Conservation (phyloP, 257 asterid species). For the Buddleja alternifolia region DNA sequence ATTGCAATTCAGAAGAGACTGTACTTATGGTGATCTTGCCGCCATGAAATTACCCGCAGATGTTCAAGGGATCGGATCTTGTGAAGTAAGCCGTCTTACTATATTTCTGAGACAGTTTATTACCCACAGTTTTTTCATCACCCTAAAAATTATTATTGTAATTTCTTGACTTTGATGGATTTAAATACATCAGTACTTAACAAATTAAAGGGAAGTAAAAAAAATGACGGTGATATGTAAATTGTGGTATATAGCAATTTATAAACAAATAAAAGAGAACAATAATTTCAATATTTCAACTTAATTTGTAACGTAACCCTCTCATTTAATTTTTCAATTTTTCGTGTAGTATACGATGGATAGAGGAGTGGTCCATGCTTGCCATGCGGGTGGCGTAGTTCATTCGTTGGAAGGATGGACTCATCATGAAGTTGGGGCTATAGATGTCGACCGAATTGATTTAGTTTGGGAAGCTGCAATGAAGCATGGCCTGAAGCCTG, state of each 20-base stretch:
- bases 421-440: constrained; percentile 92
- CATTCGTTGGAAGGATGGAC: constrained; percentile 85
- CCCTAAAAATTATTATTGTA: no score
- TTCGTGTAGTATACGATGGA: constrained; percentile 78
- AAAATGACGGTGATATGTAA: no score
- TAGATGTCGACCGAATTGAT: constrained; percentile 78
- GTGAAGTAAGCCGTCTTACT: constrained; percentile 73
- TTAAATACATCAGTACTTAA: no score
- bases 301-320: no score
- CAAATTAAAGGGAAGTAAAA: no score
- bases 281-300: no score
- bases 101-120: no score
- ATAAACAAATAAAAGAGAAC: no score
- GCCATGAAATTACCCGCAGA: constrained; percentile 85
- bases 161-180: no score
- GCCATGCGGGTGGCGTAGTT: constrained; percentile 92
- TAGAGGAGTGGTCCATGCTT: constrained; percentile 94
- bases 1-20: constrained; percentile 69
- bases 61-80: constrained; percentile 76
- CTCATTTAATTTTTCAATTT: no score
- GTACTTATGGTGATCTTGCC: constrained; percentile 86
- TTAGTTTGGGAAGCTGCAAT: constrained; percentile 86
- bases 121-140: no score
- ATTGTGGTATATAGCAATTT: no score
- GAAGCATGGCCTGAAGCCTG: constrained; percentile 79